Conservation (phyloP, 1,139 yeast species). For the Taphrina communis region DNA sequence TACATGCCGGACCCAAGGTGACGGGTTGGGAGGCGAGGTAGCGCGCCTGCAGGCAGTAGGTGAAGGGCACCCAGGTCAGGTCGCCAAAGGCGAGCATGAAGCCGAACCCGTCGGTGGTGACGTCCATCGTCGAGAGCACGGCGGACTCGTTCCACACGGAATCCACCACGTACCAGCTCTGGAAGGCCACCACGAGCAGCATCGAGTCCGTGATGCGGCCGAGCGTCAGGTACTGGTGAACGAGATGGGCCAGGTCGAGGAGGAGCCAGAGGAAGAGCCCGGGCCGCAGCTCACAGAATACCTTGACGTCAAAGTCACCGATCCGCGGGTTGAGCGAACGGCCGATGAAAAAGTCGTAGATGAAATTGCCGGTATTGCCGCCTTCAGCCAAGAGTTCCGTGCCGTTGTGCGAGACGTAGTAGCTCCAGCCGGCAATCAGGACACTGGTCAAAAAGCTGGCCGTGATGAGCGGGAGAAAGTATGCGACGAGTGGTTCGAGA, state of each 20-base stretch:
- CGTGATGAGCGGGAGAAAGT: slow-evolving; percentile 66
- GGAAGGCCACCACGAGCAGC: slow-evolving; percentile 69
- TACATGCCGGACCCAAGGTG: slow-evolving; percentile 57
- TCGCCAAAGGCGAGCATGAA: slow-evolving; percentile 96
- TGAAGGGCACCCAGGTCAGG: slow-evolving; percentile 89
- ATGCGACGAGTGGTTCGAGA: slow-evolving; percentile 76
- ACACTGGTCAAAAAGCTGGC: slow-evolving; percentile 70
- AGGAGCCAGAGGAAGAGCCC: slow-evolving; percentile 87
- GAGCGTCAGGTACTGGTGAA: slow-evolving; percentile 64
- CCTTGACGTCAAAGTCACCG: slow-evolving; percentile 82
- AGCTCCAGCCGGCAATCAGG: slow-evolving; percentile 67
- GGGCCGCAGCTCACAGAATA: slow-evolving; percentile 93
- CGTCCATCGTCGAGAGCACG: slow-evolving; percentile 88
- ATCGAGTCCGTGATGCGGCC: slow-evolving; percentile 76
- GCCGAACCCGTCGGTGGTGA: slow-evolving; percentile 96
- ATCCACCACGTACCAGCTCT: slow-evolving; percentile 83
- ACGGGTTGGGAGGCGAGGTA: slow-evolving; percentile 72
- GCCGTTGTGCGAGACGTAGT: slow-evolving; percentile 64
- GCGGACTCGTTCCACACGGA: slow-evolving; percentile 94
- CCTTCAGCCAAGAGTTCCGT: slow-evolving; percentile 77
- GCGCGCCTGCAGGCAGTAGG: slow-evolving; percentile 84
- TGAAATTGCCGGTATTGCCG: slow-evolving; percentile 76
- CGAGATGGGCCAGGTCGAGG: slow-evolving; percentile 77
- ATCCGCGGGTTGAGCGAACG: slow-evolving; percentile 92
- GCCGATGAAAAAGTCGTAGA: slow-evolving; percentile 97